phyloP scores from a whole-genome alignment of 2,329 filamentous ascomycete genomes.

The Fusarium sarcochroum region DNA sequence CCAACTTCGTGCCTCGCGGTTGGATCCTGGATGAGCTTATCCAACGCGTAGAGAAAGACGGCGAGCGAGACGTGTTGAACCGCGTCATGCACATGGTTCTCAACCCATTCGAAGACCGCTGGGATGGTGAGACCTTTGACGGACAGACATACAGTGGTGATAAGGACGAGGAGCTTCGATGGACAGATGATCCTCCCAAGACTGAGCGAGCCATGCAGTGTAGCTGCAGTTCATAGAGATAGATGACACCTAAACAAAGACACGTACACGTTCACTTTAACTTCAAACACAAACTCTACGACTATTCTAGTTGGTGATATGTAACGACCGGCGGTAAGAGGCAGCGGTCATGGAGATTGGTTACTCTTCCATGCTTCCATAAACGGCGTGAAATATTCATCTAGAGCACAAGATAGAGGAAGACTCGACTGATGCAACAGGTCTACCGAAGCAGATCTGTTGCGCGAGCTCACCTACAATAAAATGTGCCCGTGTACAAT shows the following conservation, averaged over 20 bases:
- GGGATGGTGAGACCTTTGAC: conserved; percentile 68
- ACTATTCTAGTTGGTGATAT: conserved; percentile 55
- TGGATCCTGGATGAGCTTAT: conserved; percentile 98
- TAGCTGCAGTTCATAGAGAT: conserved; percentile 85
- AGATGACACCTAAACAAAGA: conserved; percentile 8
- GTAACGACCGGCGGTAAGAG: conserved; percentile 83
- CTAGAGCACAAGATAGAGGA: conserved; percentile 82
- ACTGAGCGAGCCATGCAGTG: conserved; percentile 88
- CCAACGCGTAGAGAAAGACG: conserved; percentile 85
- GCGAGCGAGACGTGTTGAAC: conserved; percentile 83
- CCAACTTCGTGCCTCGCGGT: conserved; percentile 89
- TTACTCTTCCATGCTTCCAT: conserved; percentile 78
- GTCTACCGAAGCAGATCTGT: conserved; percentile 54
- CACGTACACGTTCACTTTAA: neutral
- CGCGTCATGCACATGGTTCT: conserved; percentile 86
- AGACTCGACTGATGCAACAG: conserved; percentile 70
- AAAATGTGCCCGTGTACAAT: conserved; percentile 79
- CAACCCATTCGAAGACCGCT: conserved; percentile 85
- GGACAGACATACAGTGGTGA: conserved; percentile 69
- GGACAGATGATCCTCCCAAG: conserved; percentile 87
- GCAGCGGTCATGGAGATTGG: conserved; percentile 71
- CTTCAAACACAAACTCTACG: conserved; percentile 26
- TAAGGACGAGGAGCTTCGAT: conserved; percentile 82
- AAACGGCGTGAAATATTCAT: conserved; percentile 73
- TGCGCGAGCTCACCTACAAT: conserved; percentile 78